Base-by-base conservation (phyloP, 2,329 filamentous ascomycete species). In the Polychaeton citri region DNA sequence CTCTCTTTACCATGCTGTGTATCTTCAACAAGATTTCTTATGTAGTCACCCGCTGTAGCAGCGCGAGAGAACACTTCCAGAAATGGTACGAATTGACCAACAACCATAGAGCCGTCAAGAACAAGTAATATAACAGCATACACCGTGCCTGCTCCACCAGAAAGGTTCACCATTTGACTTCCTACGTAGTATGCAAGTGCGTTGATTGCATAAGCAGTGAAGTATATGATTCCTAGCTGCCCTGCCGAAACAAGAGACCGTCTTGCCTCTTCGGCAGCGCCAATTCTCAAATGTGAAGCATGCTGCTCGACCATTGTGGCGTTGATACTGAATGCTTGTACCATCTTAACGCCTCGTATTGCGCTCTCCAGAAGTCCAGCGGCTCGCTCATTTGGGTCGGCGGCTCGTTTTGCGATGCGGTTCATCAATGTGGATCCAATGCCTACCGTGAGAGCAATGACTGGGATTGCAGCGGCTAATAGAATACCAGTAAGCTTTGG, bases 71-170 rank as follows among this genome's bases (percentile, higher is more conserved):
- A 72, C 46, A 52, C 66, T 54, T 75, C 72, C 10, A 81, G 57
- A 33, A 79, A 67, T 0, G 76, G 76, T 0, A 74, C 74, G 34
- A 79, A 72, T 35, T 69, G 68, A 19, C 75, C 73, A 17, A 80
- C 62, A 21, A 79, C 66, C 33, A 80, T 71, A 6, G 73, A 74
- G 18, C 73, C 72, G 43, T 79, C 75, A 1, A 79, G 63, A 8
- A 79, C 70, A 19, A 79, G 59, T 36, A 79, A 74, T 9, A 79
- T 72, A 19, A 78, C 74, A 1, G 74, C 76, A 44, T 78, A 79
- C 12, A 75, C 62, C 1, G 67, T 70, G 21, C 68, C 68, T 18
- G 66, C 68, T 6, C 53, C 47, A 13, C 30, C 30, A 13, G 13
- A 17, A 16, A 17, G 13, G n/a, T 51, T 44, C 6, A 50, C 47